phyloP scores from a whole-genome alignment of 345 rosid genomes.

The Aurinia saxatilis region DNA sequence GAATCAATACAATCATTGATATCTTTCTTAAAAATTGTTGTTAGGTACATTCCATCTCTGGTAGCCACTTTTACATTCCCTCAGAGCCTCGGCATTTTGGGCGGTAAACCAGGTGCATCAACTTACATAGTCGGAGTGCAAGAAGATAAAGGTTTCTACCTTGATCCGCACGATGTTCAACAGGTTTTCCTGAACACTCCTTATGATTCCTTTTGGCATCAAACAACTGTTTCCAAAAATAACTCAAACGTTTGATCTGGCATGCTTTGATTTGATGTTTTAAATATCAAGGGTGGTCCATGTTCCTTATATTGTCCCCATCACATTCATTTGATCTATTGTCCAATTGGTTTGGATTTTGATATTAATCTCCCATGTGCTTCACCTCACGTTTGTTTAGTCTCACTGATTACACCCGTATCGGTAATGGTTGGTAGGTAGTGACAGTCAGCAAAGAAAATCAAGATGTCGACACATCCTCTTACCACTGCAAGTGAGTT shows the following conservation, averaged over 20 bases:
- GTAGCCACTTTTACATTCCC: conserved; percentile 73
- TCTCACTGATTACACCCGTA: conserved; percentile 13
- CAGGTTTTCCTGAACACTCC: conserved; percentile 20
- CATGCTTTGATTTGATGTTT: conserved; percentile 2
- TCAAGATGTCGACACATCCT: conserved; percentile 60
- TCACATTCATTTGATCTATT: conserved; percentile 2
- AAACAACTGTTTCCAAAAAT: not conserved
- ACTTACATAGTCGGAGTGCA: conserved; percentile 93
- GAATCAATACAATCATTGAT: conserved; percentile 48
- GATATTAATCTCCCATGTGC: conserved; percentile 19
- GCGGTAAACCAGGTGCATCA: conserved; percentile 94
- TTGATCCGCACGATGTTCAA: conserved; percentile 88
- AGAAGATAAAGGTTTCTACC: conserved; percentile 74
- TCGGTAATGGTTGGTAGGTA: conserved; percentile 37
- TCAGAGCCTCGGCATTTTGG: conserved; percentile 92
- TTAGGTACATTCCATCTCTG: conserved; percentile 84
- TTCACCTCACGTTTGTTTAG: not conserved
- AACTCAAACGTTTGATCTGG: not conserved
- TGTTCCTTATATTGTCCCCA: not conserved
- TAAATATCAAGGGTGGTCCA: conserved; percentile 15
- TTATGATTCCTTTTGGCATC: not conserved
- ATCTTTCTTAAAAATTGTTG: conserved; percentile 54
- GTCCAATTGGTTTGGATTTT: not conserved
- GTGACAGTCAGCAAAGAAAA: conserved; percentile 46
- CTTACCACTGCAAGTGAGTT: conserved; percentile 77